These are phyloP conservation scores for Aspergillus caelatus DNA, from an alignment of 2,329 filamentous ascomycete species.

Conservation along the genomic window DNA sequence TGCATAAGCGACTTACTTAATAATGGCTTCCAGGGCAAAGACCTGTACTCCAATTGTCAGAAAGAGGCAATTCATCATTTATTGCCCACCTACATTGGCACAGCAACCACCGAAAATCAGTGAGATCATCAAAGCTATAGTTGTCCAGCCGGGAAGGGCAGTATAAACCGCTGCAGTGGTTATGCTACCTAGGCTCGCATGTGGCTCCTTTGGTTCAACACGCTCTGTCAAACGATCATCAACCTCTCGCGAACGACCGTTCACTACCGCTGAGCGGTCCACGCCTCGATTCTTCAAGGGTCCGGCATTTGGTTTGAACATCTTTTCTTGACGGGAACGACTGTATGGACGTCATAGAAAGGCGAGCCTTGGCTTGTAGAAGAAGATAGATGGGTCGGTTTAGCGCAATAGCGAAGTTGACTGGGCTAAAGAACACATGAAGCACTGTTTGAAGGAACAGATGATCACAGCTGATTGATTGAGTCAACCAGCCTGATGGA, in stretches of 20 bases:
- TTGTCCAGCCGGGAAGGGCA: slow-evolving; percentile 62
- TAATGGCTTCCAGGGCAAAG: slow-evolving; percentile 92
- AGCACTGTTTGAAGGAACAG: not conserved
- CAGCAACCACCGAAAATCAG: slow-evolving; percentile 97
- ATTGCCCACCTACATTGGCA: slow-evolving; percentile 70
- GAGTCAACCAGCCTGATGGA: not conserved
- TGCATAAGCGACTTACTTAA: slow-evolving; percentile 70
- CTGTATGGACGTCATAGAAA: not conserved
- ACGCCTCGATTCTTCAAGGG: not conserved
- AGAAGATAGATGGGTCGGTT: not conserved
- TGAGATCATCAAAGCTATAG: slow-evolving; percentile 68
- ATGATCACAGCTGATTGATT: not conserved
- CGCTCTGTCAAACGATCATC: not conserved
- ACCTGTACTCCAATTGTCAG: slow-evolving; percentile 58
- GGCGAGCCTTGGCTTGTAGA: not conserved
- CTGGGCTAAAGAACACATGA: not conserved
- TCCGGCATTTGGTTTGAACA: not conserved
- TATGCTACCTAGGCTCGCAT: slow-evolving; percentile 20
- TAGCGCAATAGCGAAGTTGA: not conserved
- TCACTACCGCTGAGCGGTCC: not conserved
- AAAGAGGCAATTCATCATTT: slow-evolving; percentile 17
- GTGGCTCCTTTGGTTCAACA: not conserved
- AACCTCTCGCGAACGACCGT: not conserved
- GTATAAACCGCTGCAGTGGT: slow-evolving; percentile 34
- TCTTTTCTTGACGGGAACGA: not conserved